Percentiles rank a stretch among this genome's conserved stretches.
These are phyloP conservation scores for Tolypocladium paradoxum DNA, from an alignment of 2,329 filamentous ascomycete genomes.

Conservation along the genomic window DNA sequence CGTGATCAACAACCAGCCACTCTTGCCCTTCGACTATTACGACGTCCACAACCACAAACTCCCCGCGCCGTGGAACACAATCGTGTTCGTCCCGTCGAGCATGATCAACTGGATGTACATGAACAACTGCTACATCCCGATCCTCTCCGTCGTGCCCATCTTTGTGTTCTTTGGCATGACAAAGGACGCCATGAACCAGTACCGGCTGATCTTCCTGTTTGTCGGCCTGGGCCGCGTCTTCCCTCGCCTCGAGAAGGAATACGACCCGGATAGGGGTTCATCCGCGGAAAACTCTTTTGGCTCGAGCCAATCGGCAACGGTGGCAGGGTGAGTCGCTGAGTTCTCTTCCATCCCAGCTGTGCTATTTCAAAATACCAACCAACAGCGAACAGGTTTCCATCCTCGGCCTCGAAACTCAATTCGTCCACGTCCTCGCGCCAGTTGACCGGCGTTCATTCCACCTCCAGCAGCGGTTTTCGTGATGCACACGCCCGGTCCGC, in stretches of 20 bases:
- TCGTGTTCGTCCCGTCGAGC: conserved; percentile 33
- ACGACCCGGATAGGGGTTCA: conserved; percentile 22
- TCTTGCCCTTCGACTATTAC: conserved; percentile 29
- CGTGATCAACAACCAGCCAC: conserved; percentile 18
- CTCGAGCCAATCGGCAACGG: conserved; percentile 10
- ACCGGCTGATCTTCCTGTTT: conserved; percentile 27
- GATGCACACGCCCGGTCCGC: background rate
- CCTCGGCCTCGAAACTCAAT: background rate
- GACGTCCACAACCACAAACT: conserved; percentile 26
- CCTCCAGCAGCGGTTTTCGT: background rate
- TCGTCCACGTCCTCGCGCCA: conserved; percentile 11
- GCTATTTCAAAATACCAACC: background rate
- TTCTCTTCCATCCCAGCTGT: no score
- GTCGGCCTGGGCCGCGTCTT: conserved; percentile 33
- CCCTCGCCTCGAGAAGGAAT: conserved; percentile 27
- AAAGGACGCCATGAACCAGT: conserved; percentile 40
- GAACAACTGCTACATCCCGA: conserved; percentile 38
- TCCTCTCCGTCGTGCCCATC: conserved; percentile 34
- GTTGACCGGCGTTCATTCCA: conserved; percentile 7
- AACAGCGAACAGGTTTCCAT: background rate
- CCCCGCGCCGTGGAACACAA: conserved; percentile 33
- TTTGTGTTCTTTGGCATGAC: conserved; percentile 46
- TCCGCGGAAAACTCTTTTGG: conserved; percentile 10
- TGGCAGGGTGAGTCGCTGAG: conserved; percentile 10
- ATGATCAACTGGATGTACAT: conserved; percentile 26